phyloP scores from a whole-genome alignment of 371 early-diverging fungal genomes.

The Furculomyces boomerangus region DNA sequence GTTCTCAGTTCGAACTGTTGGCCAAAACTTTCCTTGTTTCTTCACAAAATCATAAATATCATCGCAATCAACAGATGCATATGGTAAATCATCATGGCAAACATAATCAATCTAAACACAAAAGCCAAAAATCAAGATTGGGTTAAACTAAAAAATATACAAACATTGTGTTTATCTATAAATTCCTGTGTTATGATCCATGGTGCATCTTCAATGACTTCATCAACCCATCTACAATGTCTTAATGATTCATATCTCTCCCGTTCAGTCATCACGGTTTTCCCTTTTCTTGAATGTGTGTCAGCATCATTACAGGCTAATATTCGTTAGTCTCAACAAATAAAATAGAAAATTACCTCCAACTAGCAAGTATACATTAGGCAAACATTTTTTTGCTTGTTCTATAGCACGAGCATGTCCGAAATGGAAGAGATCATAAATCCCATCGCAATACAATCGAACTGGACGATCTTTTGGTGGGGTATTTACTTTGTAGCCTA shows the following conservation, averaged over 20 bases:
- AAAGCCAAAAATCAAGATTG: not conserved
- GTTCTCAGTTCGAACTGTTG: slow-evolving; percentile 84
- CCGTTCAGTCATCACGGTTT: slow-evolving; percentile 72
- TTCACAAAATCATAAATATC: slow-evolving; percentile 95
- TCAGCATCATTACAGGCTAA: slow-evolving; percentile 67
- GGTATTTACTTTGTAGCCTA: slow-evolving; percentile 15
- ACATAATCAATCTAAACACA: slow-evolving; percentile 72
- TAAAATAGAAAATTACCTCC: too few relatives aligned
- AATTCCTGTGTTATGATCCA: slow-evolving; percentile 85
- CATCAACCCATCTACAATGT: slow-evolving; percentile 94
- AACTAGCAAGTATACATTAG: slow-evolving; percentile 70
- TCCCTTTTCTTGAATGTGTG: slow-evolving; percentile 78
- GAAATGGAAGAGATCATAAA: slow-evolving; percentile 90
- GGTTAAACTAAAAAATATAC: not conserved
- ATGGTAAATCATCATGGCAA: slow-evolving; percentile 95
- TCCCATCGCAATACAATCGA: slow-evolving; percentile 81
- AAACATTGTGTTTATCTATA: slow-evolving; percentile 55
- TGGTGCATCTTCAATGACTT: slow-evolving; percentile 75
- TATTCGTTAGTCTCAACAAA: too few relatives aligned
- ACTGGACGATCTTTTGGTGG: slow-evolving; percentile 60
- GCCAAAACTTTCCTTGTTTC: slow-evolving; percentile 66
- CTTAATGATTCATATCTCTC: slow-evolving; percentile 81
- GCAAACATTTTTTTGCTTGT: slow-evolving; percentile 85
- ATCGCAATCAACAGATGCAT: slow-evolving; percentile 51
- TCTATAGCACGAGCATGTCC: slow-evolving; percentile 85